Conservation (phyloP, 129 eudicot species). For the Pittosporum tobira region DNA sequence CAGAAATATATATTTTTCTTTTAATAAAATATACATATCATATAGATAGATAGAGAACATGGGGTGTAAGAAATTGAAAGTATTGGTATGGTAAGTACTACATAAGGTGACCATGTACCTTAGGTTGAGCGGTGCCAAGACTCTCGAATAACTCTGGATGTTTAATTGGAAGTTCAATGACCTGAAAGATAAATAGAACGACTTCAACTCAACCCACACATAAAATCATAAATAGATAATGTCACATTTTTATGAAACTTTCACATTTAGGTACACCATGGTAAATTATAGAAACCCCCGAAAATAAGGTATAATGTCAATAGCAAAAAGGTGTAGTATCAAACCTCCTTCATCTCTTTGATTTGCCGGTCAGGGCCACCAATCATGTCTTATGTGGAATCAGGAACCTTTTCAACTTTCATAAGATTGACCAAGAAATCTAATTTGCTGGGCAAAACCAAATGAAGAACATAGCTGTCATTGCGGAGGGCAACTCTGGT, state of each 20-base stretch:
- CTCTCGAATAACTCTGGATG: slow-evolving; percentile 88
- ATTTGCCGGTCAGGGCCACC: slow-evolving; percentile 96
- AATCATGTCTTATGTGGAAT: slow-evolving; percentile 92
- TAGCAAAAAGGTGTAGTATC: not conserved
- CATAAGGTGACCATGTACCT: slow-evolving; percentile 32
- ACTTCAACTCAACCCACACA: not conserved
- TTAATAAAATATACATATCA: not conserved
- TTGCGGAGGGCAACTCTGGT: slow-evolving; percentile 87
- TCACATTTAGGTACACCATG: not conserved
- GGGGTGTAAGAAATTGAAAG: not conserved
- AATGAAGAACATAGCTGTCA: slow-evolving; percentile 86
- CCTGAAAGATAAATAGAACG: slow-evolving; percentile 25
- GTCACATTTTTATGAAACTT: not conserved
- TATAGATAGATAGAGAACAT: not conserved
- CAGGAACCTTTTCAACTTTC: slow-evolving; percentile 95
- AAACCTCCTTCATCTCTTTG: slow-evolving; percentile 89
- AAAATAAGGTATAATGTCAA: slow-evolving; percentile 1
- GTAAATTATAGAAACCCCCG: not conserved
- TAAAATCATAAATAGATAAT: not conserved
- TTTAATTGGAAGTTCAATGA: slow-evolving; percentile 86
- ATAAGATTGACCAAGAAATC: slow-evolving; percentile 88
- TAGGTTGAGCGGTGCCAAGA: slow-evolving; percentile 94
- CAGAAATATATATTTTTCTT: no score
- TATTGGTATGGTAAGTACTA: not conserved
- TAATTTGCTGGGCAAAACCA: slow-evolving; percentile 84